phyloP scores from a whole-genome alignment of 768 basidiomycete species.

The Boletus coccyginus region DNA sequence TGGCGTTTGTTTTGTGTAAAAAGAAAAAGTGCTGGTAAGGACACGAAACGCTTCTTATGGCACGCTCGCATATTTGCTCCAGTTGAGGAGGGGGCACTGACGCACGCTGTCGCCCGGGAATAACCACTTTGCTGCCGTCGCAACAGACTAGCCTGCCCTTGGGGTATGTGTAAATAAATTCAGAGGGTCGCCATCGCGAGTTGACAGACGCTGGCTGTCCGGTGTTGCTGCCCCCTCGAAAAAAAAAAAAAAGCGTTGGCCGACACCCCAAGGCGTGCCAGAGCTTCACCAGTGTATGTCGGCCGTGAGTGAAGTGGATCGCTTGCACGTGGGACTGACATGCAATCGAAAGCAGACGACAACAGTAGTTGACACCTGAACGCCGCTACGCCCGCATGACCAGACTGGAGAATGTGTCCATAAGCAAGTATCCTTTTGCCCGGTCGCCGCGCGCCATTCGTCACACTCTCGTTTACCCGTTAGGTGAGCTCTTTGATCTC shows the following conservation, averaged over 20 bases:
- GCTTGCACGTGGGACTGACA: not conserved
- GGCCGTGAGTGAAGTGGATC: not conserved
- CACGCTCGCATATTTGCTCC: constrained; percentile 25
- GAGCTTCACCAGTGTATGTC: constrained; percentile 54
- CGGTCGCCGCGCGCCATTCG: not conserved
- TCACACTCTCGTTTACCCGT: not conserved
- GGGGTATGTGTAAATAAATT: constrained; percentile 41
- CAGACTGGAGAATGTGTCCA: constrained; percentile 66
- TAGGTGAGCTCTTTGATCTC: constrained; percentile 72
- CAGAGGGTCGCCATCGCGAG: not conserved
- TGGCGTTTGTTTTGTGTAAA: not conserved
- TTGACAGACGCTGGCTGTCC: not conserved
- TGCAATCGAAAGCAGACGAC: not conserved
- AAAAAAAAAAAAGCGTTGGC: constrained; percentile 45
- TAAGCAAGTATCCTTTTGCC: constrained; percentile 41
- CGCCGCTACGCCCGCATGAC: not conserved
- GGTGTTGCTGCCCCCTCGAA: not conserved
- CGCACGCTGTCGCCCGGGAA: constrained; percentile 41
- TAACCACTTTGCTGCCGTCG: constrained; percentile 69
- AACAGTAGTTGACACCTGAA: not conserved
- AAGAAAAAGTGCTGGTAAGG: constrained; percentile 54
- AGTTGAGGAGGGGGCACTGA: not conserved
- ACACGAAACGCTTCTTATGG: constrained; percentile 76
- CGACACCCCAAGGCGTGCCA: constrained; percentile 39
- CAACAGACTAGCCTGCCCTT: constrained; percentile 64